Conservation (phyloP, 192 early-diverging fungal species). For the Backusella liffmaniae region DNA sequence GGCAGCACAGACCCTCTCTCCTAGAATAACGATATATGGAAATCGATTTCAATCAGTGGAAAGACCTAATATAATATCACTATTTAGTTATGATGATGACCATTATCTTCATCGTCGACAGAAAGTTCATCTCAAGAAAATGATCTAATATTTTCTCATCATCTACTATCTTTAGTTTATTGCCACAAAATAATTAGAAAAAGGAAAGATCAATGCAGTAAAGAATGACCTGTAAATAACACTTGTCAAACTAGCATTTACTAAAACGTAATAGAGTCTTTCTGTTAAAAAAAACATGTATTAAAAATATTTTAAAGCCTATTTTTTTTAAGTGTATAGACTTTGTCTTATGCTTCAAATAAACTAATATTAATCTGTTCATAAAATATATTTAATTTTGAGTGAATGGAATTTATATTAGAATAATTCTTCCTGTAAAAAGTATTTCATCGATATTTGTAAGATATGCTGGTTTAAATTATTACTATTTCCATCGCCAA, state of each 20-base stretch:
- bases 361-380: background rate
- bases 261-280: background rate
- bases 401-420: background rate
- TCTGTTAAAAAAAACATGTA: background rate
- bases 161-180: background rate
- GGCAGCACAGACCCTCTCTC: background rate
- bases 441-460: background rate
- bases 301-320: background rate
- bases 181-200: background rate
- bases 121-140: background rate
- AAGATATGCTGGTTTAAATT: too few relatives aligned
- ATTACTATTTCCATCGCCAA: too few relatives aligned
- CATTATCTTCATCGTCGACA: background rate
- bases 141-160: background rate
- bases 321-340: background rate
- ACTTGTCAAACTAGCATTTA: background rate
- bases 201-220: background rate
- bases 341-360: background rate
- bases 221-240: background rate
- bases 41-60: background rate
- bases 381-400: background rate
- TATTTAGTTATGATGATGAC: background rate
- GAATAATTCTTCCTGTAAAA: background rate
- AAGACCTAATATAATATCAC: background rate
- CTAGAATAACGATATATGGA: background rate